Conservation (phyloP, 1,284 basidiomycete genomes). For the Nidula niveotomentosa region DNA sequence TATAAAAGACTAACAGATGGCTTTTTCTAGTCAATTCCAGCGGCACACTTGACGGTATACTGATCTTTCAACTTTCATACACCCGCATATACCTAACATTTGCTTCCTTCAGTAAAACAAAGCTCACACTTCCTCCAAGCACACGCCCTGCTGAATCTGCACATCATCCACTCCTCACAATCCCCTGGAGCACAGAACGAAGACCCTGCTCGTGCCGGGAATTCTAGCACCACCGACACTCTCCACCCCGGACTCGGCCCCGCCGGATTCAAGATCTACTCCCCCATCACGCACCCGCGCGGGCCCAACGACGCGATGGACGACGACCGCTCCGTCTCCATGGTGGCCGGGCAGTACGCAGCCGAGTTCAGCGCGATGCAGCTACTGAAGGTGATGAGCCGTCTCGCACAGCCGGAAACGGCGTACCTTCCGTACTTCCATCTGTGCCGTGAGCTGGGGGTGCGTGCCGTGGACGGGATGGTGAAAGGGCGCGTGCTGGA, state of each 20-base stretch:
- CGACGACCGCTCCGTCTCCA: conserved; percentile 18
- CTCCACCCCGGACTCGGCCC: conserved; percentile 54
- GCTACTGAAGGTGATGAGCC: conserved; percentile 73
- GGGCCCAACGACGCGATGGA: conserved; percentile 19
- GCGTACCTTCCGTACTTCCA: conserved; percentile 72
- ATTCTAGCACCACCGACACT: conserved; percentile 42
- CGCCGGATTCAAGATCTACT: conserved; percentile 67
- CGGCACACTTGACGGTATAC: conserved; percentile 34
- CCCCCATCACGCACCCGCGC: conserved; percentile 40
- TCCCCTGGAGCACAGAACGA: conserved; percentile 27
- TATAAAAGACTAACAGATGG: conserved; percentile 6
- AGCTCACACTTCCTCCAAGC: conserved; percentile 79
- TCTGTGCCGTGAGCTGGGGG: conserved; percentile 76
- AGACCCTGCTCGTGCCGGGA: conserved; percentile 22
- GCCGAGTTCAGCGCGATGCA: conserved; percentile 71
- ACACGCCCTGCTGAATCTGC: conserved; percentile 69
- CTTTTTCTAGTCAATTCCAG: conserved; percentile 39
- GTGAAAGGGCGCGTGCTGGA: conserved; percentile 73
- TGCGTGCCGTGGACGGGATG: conserved; percentile 79
- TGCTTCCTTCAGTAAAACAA: conserved; percentile 53
- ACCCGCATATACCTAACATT: neutral
- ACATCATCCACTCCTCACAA: conserved; percentile 75
- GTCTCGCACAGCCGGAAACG: conserved; percentile 60
- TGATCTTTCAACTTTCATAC: neutral
- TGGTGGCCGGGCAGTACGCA: conserved; percentile 30